Base-by-base conservation (phyloP, 1,139 yeast genomes). In the Suhomyces panamericanus region DNA sequence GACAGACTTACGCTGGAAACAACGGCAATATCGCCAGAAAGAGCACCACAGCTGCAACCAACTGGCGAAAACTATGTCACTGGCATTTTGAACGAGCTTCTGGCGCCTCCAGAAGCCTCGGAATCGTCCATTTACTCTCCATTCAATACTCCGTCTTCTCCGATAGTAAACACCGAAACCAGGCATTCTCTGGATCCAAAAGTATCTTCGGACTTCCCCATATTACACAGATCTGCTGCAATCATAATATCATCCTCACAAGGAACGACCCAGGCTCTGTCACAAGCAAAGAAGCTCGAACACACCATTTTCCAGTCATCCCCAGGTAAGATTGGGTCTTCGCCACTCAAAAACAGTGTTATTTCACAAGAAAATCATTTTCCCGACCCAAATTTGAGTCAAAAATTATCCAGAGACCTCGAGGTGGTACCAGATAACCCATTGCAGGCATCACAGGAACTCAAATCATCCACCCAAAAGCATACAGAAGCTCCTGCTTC, bases 1-100 rank as follows among this genome's bases (percentile, higher is more conserved):
- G 2, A 0, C 16, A 42, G 46, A 13, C 31, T 42, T 14, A 42
- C 42, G 12, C 38, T 41, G 7, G 46, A 42, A 22, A 13, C 32
- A 10, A n/a, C 36, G 11, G 13, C 29, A 10, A 4, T 22, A 1
- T 34, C 36, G 26, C 36, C 36, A 12, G 11, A n/a, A 12, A 13
- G 15, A 14, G n/a, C 4, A 5, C 6, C 4, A 12, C 14, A 33
- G 13, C 9, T 6, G n/a, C 13, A 11, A 15, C 13, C n/a, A n/a
- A n/a, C 2, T 9, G 11, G 17, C 5, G 28, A 34, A 14, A 24
- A 34, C 29, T 34, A 34, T 14, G 15, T 34, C 12, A 34, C 13
- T 34, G 36, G 36, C 13, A 24, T 34, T 34, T 34, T 34, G 20
- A 27, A 22, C 8, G 36, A 34, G 26, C 24, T 34, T n/a, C 17